Conservation (phyloP, 1,284 basidiomycete species). For the Malassezia psittaci region DNA sequence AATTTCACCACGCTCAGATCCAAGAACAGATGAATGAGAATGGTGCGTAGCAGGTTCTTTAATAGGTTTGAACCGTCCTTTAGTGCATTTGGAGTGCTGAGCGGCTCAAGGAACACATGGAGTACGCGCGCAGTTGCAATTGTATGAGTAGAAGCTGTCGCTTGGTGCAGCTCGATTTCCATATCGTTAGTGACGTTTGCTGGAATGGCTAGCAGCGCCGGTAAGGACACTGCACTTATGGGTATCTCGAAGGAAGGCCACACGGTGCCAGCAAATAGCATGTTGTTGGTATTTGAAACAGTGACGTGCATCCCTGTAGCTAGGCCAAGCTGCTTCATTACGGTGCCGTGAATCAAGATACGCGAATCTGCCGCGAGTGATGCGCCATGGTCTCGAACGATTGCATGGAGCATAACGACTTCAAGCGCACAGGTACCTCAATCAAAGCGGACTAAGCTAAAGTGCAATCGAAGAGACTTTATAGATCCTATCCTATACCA, state of each 20-base stretch:
- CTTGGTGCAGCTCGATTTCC: background rate
- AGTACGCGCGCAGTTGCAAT: background rate
- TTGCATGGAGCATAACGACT: background rate
- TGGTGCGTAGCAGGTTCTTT: conserved; percentile 20
- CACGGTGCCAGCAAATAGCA: conserved; percentile 29
- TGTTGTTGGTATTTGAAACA: conserved; percentile 41
- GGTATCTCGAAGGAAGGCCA: conserved; percentile 39
- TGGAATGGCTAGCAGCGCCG: background rate
- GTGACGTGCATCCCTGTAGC: conserved; percentile 63
- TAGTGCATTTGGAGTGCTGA: background rate
- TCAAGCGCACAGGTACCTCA: background rate
- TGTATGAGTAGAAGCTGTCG: background rate
- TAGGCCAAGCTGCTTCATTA: conserved; percentile 58
- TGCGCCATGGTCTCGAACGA: conserved; percentile 1
- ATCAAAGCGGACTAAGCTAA: no score
- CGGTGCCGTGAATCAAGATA: conserved; percentile 59
- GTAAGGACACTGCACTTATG: conserved; percentile 15
- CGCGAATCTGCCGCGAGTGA: conserved; percentile 47
- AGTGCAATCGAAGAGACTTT: no score
- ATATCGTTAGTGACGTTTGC: background rate
- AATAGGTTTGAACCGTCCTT: conserved; percentile 1
- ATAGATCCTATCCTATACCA: no score
- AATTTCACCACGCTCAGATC: conserved; percentile 21
- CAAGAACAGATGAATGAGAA: conserved; percentile 15
- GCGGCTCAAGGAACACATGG: background rate